Evolutionary conservation across 139 green algal species (phyloP).

Genomic region (Trebouxia sp.): DNA sequence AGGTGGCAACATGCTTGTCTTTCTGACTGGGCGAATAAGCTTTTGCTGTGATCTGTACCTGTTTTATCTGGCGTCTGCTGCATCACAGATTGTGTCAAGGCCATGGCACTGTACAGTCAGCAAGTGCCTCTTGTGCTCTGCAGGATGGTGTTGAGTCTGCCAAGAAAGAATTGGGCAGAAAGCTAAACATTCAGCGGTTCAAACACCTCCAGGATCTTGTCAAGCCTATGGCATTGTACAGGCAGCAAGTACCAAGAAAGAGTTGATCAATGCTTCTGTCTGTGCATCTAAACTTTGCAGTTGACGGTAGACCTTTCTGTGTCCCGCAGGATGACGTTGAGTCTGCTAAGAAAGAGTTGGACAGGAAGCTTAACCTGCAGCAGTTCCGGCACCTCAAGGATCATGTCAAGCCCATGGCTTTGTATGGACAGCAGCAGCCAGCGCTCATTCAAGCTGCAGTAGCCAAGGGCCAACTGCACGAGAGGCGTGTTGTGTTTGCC

Average conservation of each 20-base stretch:
- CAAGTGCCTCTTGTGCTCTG: no score
- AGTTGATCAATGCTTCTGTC: no score
- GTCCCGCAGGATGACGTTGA: background rate
- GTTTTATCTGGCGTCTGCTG: no score
- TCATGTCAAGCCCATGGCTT: slow-evolving; percentile 84
- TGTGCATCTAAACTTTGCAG: no score
- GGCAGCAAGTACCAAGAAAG: no score
- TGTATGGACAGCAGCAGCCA: slow-evolving; percentile 90
- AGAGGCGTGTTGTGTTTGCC: slow-evolving; percentile 87
- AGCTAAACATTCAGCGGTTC: background rate
- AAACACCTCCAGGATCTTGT: background rate
- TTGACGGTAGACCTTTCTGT: no score
- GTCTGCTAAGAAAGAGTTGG: background rate
- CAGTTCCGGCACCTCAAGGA: background rate
- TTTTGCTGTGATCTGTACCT: no score
- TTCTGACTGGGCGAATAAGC: slow-evolving; percentile 87
- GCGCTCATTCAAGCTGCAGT: slow-evolving; percentile 66
- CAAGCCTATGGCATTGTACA: no score
- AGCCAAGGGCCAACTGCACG: slow-evolving; percentile 72
- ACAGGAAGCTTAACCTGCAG: background rate
- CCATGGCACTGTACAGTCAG: no score
- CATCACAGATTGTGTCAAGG: no score
- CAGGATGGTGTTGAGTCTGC: background rate
- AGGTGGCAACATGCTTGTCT: slow-evolving; percentile 92
- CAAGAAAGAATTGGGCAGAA: background rate